Base-by-base conservation (phyloP, 345 rosid genomes). In the Acer yangbiense region DNA sequence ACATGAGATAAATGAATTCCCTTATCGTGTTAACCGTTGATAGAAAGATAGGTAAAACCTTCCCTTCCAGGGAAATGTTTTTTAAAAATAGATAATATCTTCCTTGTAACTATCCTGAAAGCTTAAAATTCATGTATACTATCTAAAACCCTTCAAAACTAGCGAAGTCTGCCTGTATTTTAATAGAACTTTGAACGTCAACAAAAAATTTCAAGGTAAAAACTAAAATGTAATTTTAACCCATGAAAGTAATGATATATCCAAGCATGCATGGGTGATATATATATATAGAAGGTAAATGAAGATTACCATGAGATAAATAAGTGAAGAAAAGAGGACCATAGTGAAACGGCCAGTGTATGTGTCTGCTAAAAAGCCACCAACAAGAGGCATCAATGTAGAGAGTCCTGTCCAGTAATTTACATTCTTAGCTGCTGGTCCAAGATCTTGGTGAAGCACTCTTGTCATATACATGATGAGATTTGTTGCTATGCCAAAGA, bases 401-500 rank as follows among this genome's bases (percentile, higher is more conserved):
- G 91, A 77, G 69, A 85, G 89, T 14, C 91, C 93, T 4, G 81
- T 4, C 93, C 93, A 89, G 75, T 79, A 86, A 73, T 87, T 89
- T 41, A 88, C 88, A 65, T 69, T 82, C 77, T 82, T 88, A 1
- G 88, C 88, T 0, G 89, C 89, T 7, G 86, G 82, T 62, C 67
- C 55, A 7, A 89, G 75, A 80, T 87, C 88, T 79, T 87, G 81
- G 27, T 86, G 86, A 17, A 87, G 75, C 57, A 85, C 83, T 46
- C 48, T 67, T 12, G 89, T 87, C 2, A 88, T 84, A 81, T 87
- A 88, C 0, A 68, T 9, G 25, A 89, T 88, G 43, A 89, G 81
- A 60, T 80, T 86, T 4, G 86, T 16, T 12, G 87, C 74, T 65
- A 89, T 73, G 18, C 87, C 89, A 55, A 86, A 85, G 78, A 68